Base-by-base conservation (phyloP, 164 flowering plant genomes). In the Malania oleifera region DNA sequence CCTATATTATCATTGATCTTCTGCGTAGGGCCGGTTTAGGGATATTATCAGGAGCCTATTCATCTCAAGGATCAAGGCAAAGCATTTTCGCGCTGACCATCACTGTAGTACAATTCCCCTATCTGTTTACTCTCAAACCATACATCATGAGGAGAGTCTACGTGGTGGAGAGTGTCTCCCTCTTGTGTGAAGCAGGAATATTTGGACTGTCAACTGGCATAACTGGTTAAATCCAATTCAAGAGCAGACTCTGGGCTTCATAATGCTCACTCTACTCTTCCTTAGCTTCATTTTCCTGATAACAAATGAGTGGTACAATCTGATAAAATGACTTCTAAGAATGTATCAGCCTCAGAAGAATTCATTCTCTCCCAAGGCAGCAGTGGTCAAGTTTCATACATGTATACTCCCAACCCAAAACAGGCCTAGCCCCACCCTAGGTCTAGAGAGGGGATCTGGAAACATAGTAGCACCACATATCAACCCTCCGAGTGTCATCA, bases 271-370 rank as follows among this genome's bases (percentile, higher is more conserved):
- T 39, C 81, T 83, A 40, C 65, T 83, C 40, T 65, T 79, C 59
- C 54, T 74, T 14, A 71, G 71, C 58, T 81, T 79, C 53, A 50
- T 71, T 31, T 61, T 71, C 44, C 89, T 79, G 26, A 63, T 76
- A 13, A 60, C 70, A 44, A 81, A 77, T 39, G 82, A 81, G 66
- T 83, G 89, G 85, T 68, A 77, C 61, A 74, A 77, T 31, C 59
- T 81, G 41, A 72, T 79, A 22, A 77, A 59, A 34, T 65, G 67
- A 55, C 56, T 81, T 4, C 29, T 75, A 38, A 65, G 66, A 57
- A 70, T 83, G 25, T 73, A 80, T 17, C 73, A 67, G 10, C 67
- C 81, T 15, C 51, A 62, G 3, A 71, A 72, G 23, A 63, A 76
- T 40, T 79, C 85, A 6, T 65, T 83, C 46, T 62, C 73, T 81